Evolutionary conservation across 108 stramenopile species (phyloP), one percentile per base, ranked within the genome.

Genomic region (Nitzschia palea): DNA sequence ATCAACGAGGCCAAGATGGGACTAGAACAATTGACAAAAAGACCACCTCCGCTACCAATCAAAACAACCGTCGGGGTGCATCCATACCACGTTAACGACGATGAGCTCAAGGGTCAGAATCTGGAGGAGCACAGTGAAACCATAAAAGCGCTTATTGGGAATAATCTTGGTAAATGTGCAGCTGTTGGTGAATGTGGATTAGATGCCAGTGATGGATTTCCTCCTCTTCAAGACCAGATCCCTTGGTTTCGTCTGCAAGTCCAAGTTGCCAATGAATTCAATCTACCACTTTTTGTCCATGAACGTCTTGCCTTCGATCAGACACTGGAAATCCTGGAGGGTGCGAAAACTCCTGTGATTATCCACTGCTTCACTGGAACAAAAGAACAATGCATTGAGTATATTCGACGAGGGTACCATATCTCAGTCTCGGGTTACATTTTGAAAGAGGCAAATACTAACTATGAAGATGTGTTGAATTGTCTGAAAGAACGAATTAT

Each of bases 361-460:
- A 76, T 91, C 36, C 93, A 94, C 69, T 94, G 93, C 81, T 94
- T 85, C 69, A 94, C 93, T 1, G 93, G 93, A 22, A 85, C 83
- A 10, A 54, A 55, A 17, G 58, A 70, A 36, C 86, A 91, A 63
- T 88, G 85, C 37, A 22, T 60, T 20, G 76, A 77, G 18, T 94
- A 90, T 56, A 65, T 94, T 28, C 55, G 71, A 40, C 54, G 84
- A 50, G 93, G 93, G 10, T 94, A 87, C 67, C 83, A 61, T 66
- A 73, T 89, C 44, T 79, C 78, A 12, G 53, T 91, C 10, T 86
- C 90, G 0, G 88, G 93, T 10, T 90, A 70, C 48, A 74, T 74
- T 53, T 45, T 74, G 0, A 74, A 74, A 55, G 58, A 74, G 34
- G 37, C 51, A 5, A 79, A 72, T 26, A 78, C 68, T 34, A 76